These are phyloP conservation scores for Dothideomycetes sp. DNA, from an alignment of 2,329 filamentous ascomycete species.

Conservation along the genomic window DNA sequence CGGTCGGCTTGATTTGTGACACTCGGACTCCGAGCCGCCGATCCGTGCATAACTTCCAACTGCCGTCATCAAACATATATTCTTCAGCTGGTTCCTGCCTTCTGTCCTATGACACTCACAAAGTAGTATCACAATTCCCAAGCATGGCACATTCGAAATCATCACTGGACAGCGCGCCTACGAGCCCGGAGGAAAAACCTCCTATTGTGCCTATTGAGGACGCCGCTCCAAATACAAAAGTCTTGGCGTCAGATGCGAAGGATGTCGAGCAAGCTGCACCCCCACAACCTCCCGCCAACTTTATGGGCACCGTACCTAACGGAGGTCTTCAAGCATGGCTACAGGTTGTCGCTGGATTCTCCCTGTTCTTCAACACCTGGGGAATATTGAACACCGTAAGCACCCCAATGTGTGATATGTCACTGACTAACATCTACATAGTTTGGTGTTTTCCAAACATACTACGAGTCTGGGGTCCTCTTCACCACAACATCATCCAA, in stretches of 20 bases:
- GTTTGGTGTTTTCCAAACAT: slow-evolving; percentile 16
- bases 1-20: too few relatives aligned
- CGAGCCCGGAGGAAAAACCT: too few relatives aligned
- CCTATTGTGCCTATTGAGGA: slow-evolving; percentile 8
- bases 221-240: neutral
- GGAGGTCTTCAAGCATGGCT: slow-evolving; percentile 40
- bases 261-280: slow-evolving; percentile 7
- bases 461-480: slow-evolving; percentile 16
- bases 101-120: too few relatives aligned
- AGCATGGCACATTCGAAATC: too few relatives aligned
- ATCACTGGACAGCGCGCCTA: too few relatives aligned
- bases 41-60: too few relatives aligned
- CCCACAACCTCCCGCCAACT: slow-evolving; percentile 9
- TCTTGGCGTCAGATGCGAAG: neutral
- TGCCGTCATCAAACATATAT: too few relatives aligned
- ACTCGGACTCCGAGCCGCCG: too few relatives aligned
- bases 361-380: slow-evolving; percentile 41
- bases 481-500: slow-evolving; percentile 17
- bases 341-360: slow-evolving; percentile 40
- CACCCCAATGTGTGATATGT: neutral
- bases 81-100: too few relatives aligned
- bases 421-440: slow-evolving; percentile 10
- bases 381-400: slow-evolving; percentile 19
- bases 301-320: slow-evolving; percentile 26
- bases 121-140: too few relatives aligned